Percentiles rank a stretch among this genome's conserved stretches.
phyloP scores from a whole-genome alignment of 345 rosid species.

The Populus simonii region DNA sequence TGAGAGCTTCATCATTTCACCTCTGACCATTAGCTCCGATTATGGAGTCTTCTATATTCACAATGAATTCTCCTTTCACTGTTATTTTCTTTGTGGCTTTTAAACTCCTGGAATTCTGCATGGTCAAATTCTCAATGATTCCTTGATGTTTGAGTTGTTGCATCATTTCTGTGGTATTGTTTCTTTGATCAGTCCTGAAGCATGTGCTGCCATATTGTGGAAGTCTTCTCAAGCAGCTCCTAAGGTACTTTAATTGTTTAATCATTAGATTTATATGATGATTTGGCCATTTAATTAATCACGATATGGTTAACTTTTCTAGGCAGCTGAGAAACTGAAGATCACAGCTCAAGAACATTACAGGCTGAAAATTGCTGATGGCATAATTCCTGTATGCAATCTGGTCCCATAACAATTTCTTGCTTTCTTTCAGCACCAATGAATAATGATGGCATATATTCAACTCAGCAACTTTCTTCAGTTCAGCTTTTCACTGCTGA shows the following conservation, averaged over 20 bases:
- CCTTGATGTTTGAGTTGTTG: not conserved
- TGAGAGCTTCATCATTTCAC: not conserved
- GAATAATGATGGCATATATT: not conserved
- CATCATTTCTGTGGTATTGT: slow-evolving; percentile 9
- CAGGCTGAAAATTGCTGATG: slow-evolving; percentile 30
- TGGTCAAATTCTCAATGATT: not conserved
- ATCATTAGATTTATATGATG: not conserved
- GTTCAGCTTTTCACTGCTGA: not conserved
- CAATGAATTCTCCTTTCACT: not conserved
- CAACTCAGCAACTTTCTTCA: not conserved
- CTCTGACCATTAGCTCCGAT: not conserved
- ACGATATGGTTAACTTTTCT: not conserved
- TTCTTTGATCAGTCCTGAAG: slow-evolving; percentile 30
- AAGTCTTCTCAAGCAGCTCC: slow-evolving; percentile 32
- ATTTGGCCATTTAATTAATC: not conserved
- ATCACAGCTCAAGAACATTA: slow-evolving; percentile 37
- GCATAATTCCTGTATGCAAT: slow-evolving; percentile 26
- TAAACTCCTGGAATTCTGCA: not conserved
- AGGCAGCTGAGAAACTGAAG: slow-evolving; percentile 33
- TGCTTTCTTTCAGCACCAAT: not conserved
- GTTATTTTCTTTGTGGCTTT: not conserved
- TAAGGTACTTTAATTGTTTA: slow-evolving; percentile 17
- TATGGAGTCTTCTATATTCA: not conserved
- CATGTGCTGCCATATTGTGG: slow-evolving; percentile 32
- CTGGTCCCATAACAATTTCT: not conserved